Conservation (phyloP, 2,329 filamentous ascomycete species). For the Stemphylium beticola region DNA sequence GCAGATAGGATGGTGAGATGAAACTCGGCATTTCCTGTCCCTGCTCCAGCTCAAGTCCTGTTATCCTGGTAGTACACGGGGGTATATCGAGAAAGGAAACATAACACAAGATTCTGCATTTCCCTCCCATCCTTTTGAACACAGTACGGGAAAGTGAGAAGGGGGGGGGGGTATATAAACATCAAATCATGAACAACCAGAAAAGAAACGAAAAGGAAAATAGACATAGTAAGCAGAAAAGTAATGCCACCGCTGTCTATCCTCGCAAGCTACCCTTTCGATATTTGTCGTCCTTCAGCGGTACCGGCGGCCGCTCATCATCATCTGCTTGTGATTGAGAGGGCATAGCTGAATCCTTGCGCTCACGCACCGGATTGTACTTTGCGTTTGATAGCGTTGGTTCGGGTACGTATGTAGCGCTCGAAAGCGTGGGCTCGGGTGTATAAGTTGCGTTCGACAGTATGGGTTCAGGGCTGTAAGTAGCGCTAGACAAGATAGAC, state of each 20-base stretch:
- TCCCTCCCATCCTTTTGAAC: not conserved
- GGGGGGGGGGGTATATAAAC: not conserved
- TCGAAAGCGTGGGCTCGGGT: not conserved
- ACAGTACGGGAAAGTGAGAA: not conserved
- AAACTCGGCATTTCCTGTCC: too few relatives aligned
- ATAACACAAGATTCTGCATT: not conserved
- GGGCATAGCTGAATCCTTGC: slow-evolving; percentile 33
- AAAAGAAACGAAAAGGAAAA: not conserved
- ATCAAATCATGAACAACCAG: not conserved
- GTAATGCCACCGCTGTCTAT: not conserved
- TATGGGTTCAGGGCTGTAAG: not conserved
- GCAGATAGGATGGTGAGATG: not conserved
- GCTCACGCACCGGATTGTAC: slow-evolving; percentile 14
- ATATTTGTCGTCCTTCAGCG: slow-evolving; percentile 15
- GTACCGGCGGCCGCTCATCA: slow-evolving; percentile 10
- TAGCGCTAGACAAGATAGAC: not conserved
- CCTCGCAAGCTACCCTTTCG: slow-evolving; percentile 9
- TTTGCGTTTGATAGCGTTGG: slow-evolving; percentile 9
- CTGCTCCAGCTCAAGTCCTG: too few relatives aligned
- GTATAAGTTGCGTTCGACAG: slow-evolving; percentile 20
- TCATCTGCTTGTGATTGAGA: not conserved
- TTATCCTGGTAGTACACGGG: not conserved
- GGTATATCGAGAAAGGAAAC: not conserved
- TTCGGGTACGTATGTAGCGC: not conserved
- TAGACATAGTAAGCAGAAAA: not conserved